phyloP scores from a whole-genome alignment of 768 basidiomycete genomes.

The Crepidotus variabilis region DNA sequence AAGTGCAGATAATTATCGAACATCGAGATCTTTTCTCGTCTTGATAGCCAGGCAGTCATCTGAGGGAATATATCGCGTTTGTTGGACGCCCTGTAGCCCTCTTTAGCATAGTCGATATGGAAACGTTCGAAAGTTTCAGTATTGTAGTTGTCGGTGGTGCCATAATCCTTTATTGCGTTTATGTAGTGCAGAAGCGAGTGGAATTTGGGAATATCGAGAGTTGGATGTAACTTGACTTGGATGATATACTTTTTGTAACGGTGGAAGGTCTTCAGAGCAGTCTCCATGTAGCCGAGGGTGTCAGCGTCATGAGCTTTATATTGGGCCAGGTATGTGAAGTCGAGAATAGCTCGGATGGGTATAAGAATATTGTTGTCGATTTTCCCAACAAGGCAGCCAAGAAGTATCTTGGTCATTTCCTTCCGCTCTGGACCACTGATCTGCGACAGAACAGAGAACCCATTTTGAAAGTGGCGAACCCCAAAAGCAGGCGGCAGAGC shows the following conservation, averaged over 20 bases:
- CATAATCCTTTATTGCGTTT: conserved; percentile 21
- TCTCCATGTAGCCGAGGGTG: conserved; percentile 14
- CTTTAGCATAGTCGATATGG: conserved; percentile 36
- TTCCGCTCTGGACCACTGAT: conserved; percentile 36
- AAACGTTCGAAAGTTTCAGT: conserved; percentile 28
- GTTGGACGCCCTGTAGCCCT: conserved; percentile 19
- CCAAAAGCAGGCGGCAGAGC: conserved; percentile 10
- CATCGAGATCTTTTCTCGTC: conserved; percentile 29
- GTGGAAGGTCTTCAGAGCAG: conserved; percentile 14
- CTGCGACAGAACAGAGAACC: conserved; percentile 34
- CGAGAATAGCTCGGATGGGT: conserved; percentile 15
- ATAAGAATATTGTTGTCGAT: too few species aligned
- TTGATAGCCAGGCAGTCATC: conserved; percentile 32
- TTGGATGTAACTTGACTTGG: conserved; percentile 11
- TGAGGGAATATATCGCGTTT: conserved; percentile 27
- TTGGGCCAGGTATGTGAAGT: conserved; percentile 25
- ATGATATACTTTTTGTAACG: conserved; percentile 13
- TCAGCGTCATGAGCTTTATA: conserved; percentile 18
- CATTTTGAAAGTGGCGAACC: conserved; percentile 33
- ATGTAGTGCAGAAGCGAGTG: conserved; percentile 18
- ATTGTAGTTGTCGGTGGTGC: conserved; percentile 26
- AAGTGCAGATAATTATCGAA: too few species aligned
- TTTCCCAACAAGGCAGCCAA: too few species aligned
- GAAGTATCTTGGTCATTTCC: conserved; percentile 19
- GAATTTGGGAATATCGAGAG: conserved; percentile 31